Evolutionary conservation across 2,329 filamentous ascomycete species (phyloP).

Genomic region (Aspergillus sp.): DNA sequence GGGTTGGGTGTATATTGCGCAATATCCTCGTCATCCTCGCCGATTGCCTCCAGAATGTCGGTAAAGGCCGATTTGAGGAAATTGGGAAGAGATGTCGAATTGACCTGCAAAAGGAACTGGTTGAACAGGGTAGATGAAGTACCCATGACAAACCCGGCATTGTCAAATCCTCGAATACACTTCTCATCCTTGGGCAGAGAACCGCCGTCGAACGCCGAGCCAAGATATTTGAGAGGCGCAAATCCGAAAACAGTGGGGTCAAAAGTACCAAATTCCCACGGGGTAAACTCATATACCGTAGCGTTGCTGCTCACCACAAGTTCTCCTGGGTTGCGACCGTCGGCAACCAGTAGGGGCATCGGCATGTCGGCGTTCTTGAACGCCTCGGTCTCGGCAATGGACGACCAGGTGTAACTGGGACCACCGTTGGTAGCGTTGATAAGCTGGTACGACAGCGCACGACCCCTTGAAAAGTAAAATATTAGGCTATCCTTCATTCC

Average conservation of each 20-base stretch:
- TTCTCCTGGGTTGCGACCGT: slow-evolving; percentile 63
- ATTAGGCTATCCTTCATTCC: background rate
- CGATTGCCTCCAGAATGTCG: slow-evolving; percentile 55
- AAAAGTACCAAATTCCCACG: slow-evolving; percentile 73
- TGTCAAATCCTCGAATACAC: slow-evolving; percentile 80
- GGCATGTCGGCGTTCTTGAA: slow-evolving; percentile 64
- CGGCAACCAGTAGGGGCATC: slow-evolving; percentile 69
- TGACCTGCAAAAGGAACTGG: slow-evolving; percentile 65
- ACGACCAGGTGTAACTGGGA: slow-evolving; percentile 75
- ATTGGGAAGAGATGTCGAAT: slow-evolving; percentile 49
- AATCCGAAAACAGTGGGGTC: slow-evolving; percentile 71
- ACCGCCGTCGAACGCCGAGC: slow-evolving; percentile 69
- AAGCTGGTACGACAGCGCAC: slow-evolving; percentile 78
- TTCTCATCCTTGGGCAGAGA: slow-evolving; percentile 51
- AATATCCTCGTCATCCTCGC: slow-evolving; percentile 65
- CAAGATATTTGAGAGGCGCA: slow-evolving; percentile 66
- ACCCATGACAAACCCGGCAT: slow-evolving; percentile 77
- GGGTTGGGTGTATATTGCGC: slow-evolving; percentile 73
- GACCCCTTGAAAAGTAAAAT: slow-evolving; percentile 51
- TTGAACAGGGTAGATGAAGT: slow-evolving; percentile 85
- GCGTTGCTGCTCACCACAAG: slow-evolving; percentile 64
- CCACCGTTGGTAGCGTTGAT: slow-evolving; percentile 74
- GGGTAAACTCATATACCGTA: slow-evolving; percentile 73
- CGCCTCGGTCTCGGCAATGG: slow-evolving; percentile 60
- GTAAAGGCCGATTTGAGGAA: slow-evolving; percentile 55